Evolutionary conservation across 208 protist species (phyloP).

Genomic region (Trypanosoma vivax): DNA sequence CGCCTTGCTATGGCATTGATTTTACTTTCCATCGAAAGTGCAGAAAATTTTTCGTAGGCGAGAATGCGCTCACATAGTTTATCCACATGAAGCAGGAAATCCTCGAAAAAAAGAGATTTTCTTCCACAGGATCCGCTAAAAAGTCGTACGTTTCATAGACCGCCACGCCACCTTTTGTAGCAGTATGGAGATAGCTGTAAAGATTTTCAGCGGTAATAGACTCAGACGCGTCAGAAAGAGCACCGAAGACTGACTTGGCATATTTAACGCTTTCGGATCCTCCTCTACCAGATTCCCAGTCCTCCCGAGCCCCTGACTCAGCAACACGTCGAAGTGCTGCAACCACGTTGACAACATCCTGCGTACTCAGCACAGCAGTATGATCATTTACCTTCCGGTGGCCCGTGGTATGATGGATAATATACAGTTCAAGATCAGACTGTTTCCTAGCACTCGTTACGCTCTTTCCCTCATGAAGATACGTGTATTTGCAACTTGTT

Average conservation of each 20-base stretch:
- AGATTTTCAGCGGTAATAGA: constrained; percentile 40
- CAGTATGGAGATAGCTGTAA: constrained; percentile 51
- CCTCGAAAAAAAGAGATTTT: constrained; percentile 32
- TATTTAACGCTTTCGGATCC: constrained; percentile 7
- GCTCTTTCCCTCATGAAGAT: constrained; percentile 16
- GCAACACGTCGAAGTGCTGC: constrained; percentile 16
- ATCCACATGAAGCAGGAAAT: constrained; percentile 52
- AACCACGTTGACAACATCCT: constrained; percentile 11
- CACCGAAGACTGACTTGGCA: constrained; percentile 30
- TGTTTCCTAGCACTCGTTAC: neutral
- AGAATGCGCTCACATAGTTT: constrained; percentile 37
- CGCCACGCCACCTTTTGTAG: constrained; percentile 46
- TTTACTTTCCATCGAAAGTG: constrained; percentile 33
- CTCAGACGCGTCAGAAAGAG: constrained; percentile 36
- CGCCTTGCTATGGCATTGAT: constrained; percentile 39
- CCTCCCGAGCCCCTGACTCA: constrained; percentile 11
- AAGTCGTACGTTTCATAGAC: constrained; percentile 60
- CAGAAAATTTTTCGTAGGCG: constrained; percentile 44
- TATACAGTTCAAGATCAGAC: neutral
- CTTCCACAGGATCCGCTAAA: constrained; percentile 47
- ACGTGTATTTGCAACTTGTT: constrained; percentile 28
- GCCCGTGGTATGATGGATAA: neutral
- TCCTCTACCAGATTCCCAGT: constrained; percentile 4
- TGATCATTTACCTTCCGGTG: neutral
- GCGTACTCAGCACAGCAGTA: neutral